Percentiles rank a stretch among this genome's conserved stretches.
These are phyloP conservation scores for Chalciporus sphaerocephalus DNA, from an alignment of 768 basidiomycete genomes.

Conservation along the genomic window DNA sequence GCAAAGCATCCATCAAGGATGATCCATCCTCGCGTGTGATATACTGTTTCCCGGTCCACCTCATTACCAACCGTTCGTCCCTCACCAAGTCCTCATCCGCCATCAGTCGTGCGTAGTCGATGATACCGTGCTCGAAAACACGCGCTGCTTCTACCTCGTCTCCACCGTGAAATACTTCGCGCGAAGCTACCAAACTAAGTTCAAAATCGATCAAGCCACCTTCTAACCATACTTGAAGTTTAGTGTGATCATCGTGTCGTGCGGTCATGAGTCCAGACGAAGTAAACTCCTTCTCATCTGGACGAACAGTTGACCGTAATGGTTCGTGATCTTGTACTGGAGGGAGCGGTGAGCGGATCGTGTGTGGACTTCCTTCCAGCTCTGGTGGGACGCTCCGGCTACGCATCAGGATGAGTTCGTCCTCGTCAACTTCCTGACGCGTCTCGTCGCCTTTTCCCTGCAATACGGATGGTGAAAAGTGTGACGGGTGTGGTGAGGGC, in stretches of 20 bases:
- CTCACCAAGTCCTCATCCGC: constrained; percentile 57
- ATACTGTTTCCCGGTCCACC: constrained; percentile 71
- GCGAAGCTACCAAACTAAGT: constrained; percentile 54
- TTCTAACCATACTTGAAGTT: constrained; percentile 63
- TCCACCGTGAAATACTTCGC: constrained; percentile 27
- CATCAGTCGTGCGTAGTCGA: constrained; percentile 65
- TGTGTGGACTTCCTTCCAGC: constrained; percentile 42
- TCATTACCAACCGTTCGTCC: constrained; percentile 65
- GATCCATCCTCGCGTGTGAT: constrained; percentile 73
- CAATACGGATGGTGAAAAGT: constrained; percentile 33
- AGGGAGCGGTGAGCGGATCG: constrained; percentile 20
- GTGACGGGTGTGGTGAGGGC: constrained; percentile 59
- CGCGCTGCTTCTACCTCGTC: constrained; percentile 54
- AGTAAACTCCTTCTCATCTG: constrained; percentile 34
- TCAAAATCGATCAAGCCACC: constrained; percentile 63
- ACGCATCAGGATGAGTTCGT: constrained; percentile 34
- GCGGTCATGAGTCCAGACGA: constrained; percentile 54
- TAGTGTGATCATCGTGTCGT: constrained; percentile 54
- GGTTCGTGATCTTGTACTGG: constrained; percentile 19
- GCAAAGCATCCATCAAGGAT: constrained; percentile 70
- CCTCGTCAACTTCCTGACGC: constrained; percentile 13
- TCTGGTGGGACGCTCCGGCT: constrained; percentile 58
- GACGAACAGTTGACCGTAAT: not conserved
- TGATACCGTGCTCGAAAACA: constrained; percentile 54
- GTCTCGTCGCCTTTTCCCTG: constrained; percentile 17